Evolutionary conservation across 345 rosid species (phyloP).

Genomic region (Eucalyptus tenuipes): DNA sequence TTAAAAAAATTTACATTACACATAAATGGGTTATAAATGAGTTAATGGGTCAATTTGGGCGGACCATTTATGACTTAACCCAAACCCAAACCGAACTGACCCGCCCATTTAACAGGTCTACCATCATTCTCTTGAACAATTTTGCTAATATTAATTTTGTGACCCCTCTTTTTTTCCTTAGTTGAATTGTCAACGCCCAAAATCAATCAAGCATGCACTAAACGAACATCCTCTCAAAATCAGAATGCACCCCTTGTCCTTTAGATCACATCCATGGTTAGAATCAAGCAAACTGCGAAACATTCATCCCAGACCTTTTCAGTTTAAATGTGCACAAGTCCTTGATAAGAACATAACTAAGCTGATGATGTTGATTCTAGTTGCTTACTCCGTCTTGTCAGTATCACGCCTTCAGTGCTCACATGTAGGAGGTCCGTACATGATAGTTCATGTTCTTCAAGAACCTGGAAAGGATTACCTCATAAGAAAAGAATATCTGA

Average conservation of each 20-base stretch:
- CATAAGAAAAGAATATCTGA: not conserved
- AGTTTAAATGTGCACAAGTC: not conserved
- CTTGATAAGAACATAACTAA: not conserved
- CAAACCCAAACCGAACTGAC: no score
- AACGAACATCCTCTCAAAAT: not conserved
- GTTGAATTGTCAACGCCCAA: not conserved
- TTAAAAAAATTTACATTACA: no score
- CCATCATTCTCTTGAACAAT: not conserved
- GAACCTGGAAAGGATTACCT: constrained; percentile 40
- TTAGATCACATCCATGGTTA: not conserved
- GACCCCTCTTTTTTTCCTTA: not conserved
- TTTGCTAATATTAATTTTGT: not conserved
- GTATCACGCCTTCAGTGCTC: constrained; percentile 69
- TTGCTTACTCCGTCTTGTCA: constrained; percentile 77
- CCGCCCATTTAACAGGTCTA: not conserved
- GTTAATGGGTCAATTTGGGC: no score
- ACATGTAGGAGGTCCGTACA: constrained; percentile 68
- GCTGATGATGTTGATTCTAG: not conserved
- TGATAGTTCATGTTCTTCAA: constrained; percentile 79
- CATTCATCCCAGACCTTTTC: not conserved
- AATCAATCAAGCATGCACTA: not conserved
- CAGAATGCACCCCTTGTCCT: not conserved
- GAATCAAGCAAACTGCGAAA: not conserved
- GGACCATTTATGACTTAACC: no score
- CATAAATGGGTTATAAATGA: no score